Evolutionary conservation across 345 rosid species (phyloP), one percentile per base, ranked within the genome.

Genomic region (Excoecaria agallocha): DNA sequence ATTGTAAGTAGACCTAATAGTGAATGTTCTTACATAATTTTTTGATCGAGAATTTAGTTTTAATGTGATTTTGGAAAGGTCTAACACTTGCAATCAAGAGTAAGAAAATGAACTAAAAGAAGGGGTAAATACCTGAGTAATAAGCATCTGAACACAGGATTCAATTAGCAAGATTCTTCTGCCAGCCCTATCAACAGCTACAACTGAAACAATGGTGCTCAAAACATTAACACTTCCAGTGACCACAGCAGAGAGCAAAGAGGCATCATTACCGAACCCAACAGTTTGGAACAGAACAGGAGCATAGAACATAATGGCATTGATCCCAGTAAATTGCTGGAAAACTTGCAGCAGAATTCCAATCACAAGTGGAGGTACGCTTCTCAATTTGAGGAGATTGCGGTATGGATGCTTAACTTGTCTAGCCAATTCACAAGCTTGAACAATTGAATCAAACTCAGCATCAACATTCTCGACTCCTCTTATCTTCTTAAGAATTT

Each of bases 251-350:
- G 88, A 83, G 19, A 77, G 45, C 62, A 78, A 59, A 0, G 84
- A 76, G 11, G 76, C 80, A 39, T 81, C 56, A 22, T 51, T 81
- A 65, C 73, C 73, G 79, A 83, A 85, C 25, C 86, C 80, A 5
- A 82, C 74, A 0, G 83, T 81, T 65, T 85, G 84, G 41, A 83
- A 85, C 41, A 83, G 80, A 55, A 85, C 78, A 0, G 79, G 80
- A 0, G 81, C 77, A 19, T 80, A 85, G 46, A 85, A 85, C 87
- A 84, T 81, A 20, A 77, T 79, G 49, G 88, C 82, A 38, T 88
- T 90, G 72, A 89, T 91, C 52, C 93, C 87, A 1, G 91, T 89
- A 45, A 89, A 85, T 20, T 89, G 91, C 72, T 85, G 93, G 48
- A 90, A 92, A 16, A 87, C 63, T 74, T 86, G 93, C 5, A 90